Percentiles rank a stretch among this genome's conserved stretches.
Conservation (phyloP, 2,329 filamentous ascomycete species). For the Thyridium curvatum region DNA sequence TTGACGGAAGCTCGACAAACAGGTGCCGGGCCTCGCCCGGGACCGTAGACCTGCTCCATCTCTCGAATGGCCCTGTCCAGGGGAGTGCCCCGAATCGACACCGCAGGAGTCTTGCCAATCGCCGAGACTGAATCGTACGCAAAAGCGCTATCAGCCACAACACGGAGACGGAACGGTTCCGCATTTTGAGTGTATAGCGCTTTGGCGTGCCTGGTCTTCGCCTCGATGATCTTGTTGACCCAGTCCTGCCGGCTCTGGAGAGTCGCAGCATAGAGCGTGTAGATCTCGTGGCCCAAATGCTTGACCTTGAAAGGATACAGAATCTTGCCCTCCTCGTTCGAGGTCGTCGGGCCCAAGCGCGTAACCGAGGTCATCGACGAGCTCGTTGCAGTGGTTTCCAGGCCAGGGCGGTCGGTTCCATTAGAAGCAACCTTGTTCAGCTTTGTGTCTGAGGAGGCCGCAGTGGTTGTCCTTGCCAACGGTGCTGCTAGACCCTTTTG, state of each 20-base stretch:
- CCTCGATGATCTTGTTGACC: slow-evolving; percentile 90
- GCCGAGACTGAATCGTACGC: slow-evolving; percentile 62
- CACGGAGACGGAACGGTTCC: slow-evolving; percentile 86
- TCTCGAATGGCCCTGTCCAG: slow-evolving; percentile 86
- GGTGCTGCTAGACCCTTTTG: slow-evolving; percentile 66
- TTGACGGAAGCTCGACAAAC: slow-evolving; percentile 85
- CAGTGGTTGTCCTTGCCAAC: slow-evolving; percentile 52
- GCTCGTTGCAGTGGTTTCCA: slow-evolving; percentile 64
- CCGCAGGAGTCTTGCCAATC: slow-evolving; percentile 54
- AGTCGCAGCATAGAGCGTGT: slow-evolving; percentile 80
- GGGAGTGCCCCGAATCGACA: slow-evolving; percentile 84
- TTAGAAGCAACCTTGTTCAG: slow-evolving; percentile 50
- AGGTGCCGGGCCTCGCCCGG: slow-evolving; percentile 62
- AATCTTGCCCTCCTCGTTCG: slow-evolving; percentile 74
- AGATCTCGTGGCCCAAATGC: slow-evolving; percentile 88
- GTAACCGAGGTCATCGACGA: slow-evolving; percentile 47
- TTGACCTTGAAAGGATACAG: slow-evolving; percentile 94
- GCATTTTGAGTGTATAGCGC: slow-evolving; percentile 88
- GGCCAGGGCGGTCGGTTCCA: slow-evolving; percentile 44
- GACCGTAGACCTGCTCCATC: slow-evolving; percentile 72
- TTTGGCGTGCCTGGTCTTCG: slow-evolving; percentile 88
- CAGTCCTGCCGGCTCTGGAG: slow-evolving; percentile 74
- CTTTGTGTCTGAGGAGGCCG: slow-evolving; percentile 51
- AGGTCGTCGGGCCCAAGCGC: slow-evolving; percentile 33
- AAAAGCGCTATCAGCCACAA: slow-evolving; percentile 90